These are phyloP conservation scores for Purshia tridentata DNA, from an alignment of 306 rosid genomes.

Conservation along the genomic window DNA sequence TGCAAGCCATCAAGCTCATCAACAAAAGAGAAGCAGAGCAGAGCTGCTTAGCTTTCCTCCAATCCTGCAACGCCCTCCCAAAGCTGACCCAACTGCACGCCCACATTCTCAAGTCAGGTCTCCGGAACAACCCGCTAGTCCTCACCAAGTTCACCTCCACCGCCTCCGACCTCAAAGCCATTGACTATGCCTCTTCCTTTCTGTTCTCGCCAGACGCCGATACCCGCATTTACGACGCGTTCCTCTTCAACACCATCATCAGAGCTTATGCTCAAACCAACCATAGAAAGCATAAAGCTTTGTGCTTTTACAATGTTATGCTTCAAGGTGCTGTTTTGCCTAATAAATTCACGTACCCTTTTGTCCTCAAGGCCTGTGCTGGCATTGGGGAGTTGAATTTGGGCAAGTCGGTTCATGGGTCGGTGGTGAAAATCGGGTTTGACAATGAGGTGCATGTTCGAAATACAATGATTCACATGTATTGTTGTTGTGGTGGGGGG, in stretches of 20 bases:
- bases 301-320: conserved; percentile 48
- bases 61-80: conserved; percentile 40
- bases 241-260: conserved; percentile 70
- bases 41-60: conserved; percentile 56
- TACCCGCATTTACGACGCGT: conserved; percentile 48
- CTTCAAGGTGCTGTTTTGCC: conserved; percentile 53
- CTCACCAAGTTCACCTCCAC: conserved; percentile 82
- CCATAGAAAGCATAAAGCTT: conserved; percentile 39
- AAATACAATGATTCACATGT: conserved; percentile 89
- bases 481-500: conserved; percentile 55
- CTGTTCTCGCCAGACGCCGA: conserved; percentile 49
- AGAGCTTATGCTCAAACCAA: conserved; percentile 71
- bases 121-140: conserved; percentile 62
- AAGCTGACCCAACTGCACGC: conserved; percentile 60
- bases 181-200: conserved; percentile 59
- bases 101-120: conserved; percentile 62
- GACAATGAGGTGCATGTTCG: conserved; percentile 61
- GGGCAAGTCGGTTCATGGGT: conserved; percentile 63
- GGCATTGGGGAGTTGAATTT: conserved; percentile 53
- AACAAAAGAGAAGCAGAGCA: conserved; percentile 62
- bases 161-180: conserved; percentile 49
- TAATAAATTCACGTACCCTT: conserved; percentile 84
- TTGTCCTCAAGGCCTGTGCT: conserved; percentile 83
- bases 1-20: conserved; percentile 9
- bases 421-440: conserved; percentile 65